A percentile compares a stretch with the other conserved stretches of the same genome.
phyloP scores from a whole-genome alignment of 2,329 filamentous ascomycete species.

The Ophiostoma ulmi region DNA sequence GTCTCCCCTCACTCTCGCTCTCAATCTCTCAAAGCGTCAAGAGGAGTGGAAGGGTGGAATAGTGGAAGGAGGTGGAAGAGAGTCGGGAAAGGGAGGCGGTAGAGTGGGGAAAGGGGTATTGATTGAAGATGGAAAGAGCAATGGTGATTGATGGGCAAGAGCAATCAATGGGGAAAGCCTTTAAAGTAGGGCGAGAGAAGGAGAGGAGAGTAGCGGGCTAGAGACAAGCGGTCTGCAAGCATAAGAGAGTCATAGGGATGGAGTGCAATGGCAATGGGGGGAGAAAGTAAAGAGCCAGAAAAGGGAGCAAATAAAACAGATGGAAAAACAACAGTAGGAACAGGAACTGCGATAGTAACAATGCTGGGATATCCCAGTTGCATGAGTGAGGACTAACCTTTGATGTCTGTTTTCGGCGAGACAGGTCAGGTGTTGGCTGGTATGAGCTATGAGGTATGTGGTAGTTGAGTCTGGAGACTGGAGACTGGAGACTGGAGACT shows the following conservation, averaged over 20 bases:
- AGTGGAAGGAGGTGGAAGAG: not conserved
- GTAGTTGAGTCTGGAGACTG: not conserved
- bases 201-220: not conserved
- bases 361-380: slow-evolving; percentile 4
- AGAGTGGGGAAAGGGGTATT: slow-evolving; percentile 6
- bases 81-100: not conserved
- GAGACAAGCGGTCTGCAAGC: not conserved
- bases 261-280: not conserved
- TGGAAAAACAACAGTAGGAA: not conserved
- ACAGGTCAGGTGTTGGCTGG: slow-evolving; percentile 9
- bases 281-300: not conserved
- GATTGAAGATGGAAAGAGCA: not conserved
- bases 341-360: not conserved
- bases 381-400: slow-evolving; percentile 11
- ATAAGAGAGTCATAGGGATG: too few species aligned
- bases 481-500: not conserved
- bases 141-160: not conserved
- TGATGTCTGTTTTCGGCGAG: slow-evolving; percentile 11
- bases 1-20: too few species aligned
- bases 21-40: too few species aligned
- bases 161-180: not conserved
- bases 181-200: not conserved
- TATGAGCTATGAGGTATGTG: not conserved
- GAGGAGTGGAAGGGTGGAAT: not conserved
- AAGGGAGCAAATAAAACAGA: too few species aligned